phyloP scores from a whole-genome alignment of 805 yeast genomes.

The Candida ipomoeae region DNA sequence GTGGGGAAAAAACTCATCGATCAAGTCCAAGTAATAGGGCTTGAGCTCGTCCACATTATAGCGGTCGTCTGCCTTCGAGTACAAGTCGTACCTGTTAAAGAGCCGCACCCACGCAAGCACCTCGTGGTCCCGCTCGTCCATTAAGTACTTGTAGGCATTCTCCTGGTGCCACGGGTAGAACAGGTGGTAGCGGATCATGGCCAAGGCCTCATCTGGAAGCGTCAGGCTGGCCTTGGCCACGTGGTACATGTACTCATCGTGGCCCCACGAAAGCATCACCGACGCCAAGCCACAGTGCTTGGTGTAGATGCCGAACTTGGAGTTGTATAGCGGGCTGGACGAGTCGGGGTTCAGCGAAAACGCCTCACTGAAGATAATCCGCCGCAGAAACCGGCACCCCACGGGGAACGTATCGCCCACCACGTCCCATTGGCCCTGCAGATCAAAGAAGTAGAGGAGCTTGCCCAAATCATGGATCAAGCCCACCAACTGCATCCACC shows the following conservation, averaged over 20 bases:
- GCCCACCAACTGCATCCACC: conserved; percentile 76
- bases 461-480: conserved; percentile 70
- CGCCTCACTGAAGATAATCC: conserved; percentile 57
- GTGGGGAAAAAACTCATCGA: conserved; percentile 63
- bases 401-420: conserved; percentile 79
- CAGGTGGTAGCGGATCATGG: conserved; percentile 72
- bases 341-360: conserved; percentile 59
- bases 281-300: conserved; percentile 63
- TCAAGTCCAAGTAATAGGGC: conserved; percentile 57
- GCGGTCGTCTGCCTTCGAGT: conserved; percentile 52
- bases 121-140: conserved; percentile 58
- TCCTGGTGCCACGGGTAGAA: conserved; percentile 78
- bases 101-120: conserved; percentile 62
- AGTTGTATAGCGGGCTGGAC: conserved; percentile 58
- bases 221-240: conserved; percentile 61
- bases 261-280: conserved; percentile 76
- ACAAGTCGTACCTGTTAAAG: conserved; percentile 65
- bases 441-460: conserved; percentile 62
- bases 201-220: conserved; percentile 61
- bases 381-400: conserved; percentile 60
- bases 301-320: conserved; percentile 63
- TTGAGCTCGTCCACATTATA: conserved; percentile 49
- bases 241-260: conserved; percentile 75
- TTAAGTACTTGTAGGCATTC: conserved; percentile 57
- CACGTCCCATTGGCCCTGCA: conserved; percentile 77